phyloP scores from a whole-genome alignment of 768 basidiomycete genomes.

The Hirschioporus abietinus region DNA sequence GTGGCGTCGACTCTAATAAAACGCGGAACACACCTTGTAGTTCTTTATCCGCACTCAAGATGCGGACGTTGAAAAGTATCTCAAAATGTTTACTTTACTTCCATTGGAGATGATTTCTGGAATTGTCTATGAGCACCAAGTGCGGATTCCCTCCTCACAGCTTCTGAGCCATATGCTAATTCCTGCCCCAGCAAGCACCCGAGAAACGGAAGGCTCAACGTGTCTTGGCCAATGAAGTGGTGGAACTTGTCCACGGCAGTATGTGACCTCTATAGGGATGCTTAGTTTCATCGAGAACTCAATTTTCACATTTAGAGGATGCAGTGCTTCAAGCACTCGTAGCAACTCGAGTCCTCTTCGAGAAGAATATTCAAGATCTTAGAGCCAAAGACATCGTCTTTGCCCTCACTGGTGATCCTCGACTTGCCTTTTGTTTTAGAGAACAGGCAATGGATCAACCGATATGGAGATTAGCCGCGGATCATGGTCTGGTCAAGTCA shows the following conservation, averaged over 20 bases:
- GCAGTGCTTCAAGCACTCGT: conserved; percentile 37
- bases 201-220: conserved; percentile 43
- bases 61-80: conserved; percentile 70
- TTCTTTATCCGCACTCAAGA: conserved; percentile 86
- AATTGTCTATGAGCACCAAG: conserved; percentile 55
- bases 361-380: conserved; percentile 34
- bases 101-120: conserved; percentile 49
- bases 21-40: conserved; percentile 33
- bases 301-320: conserved; percentile 24
- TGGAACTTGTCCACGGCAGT: conserved; percentile 41
- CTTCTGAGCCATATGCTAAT: not conserved
- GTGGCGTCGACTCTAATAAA: not conserved
- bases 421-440: conserved; percentile 47
- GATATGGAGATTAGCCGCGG: conserved; percentile 56
- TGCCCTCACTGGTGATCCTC: conserved; percentile 61
- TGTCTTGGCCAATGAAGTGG: conserved; percentile 51
- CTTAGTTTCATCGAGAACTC: not conserved
- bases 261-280: not conserved
- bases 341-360: conserved; percentile 43
- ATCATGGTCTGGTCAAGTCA: conserved; percentile 54
- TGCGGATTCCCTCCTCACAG: conserved; percentile 20
- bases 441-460: conserved; percentile 48
- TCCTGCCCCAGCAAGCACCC: conserved; percentile 25
- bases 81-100: conserved; percentile 81
- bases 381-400: conserved; percentile 49